Evolutionary conservation across 2,329 filamentous ascomycete genomes (phyloP).

Genomic region (Chaetothyriales sp.): DNA sequence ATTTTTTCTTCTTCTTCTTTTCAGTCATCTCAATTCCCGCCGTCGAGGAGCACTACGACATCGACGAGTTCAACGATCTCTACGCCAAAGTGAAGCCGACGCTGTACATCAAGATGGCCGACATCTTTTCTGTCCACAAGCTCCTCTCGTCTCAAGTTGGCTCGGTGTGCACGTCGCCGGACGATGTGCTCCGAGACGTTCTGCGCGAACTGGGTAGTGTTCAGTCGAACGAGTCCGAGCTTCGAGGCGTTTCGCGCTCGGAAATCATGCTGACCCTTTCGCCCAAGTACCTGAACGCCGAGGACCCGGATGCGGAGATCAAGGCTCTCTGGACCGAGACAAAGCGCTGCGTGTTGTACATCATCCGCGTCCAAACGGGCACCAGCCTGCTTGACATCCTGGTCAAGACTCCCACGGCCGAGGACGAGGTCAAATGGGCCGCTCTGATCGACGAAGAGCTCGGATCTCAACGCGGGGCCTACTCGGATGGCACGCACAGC

Average conservation of each 20-base stretch:
- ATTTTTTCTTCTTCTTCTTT: too few relatives aligned
- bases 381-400: conserved; percentile 89
- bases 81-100: conserved; percentile 95
- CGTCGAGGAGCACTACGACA: conserved; percentile 85
- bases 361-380: conserved; percentile 90
- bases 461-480: conserved; percentile 59
- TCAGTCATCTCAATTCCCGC: conserved; percentile 68
- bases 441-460: conserved; percentile 72
- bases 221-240: conserved; percentile 90
- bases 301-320: conserved; percentile 83
- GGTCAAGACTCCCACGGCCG: conserved; percentile 70
- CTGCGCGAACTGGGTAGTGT: conserved; percentile 88
- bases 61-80: conserved; percentile 96
- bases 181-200: conserved; percentile 82
- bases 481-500: conserved; percentile 50
- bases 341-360: conserved; percentile 91
- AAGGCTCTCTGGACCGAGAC: conserved; percentile 97
- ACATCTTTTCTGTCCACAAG: conserved; percentile 92
- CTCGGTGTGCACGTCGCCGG: conserved; percentile 61
- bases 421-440: conserved; percentile 85
- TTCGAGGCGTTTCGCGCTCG: conserved; percentile 70
- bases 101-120: conserved; percentile 97
- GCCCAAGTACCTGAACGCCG: conserved; percentile 75
- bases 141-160: conserved; percentile 68
- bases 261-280: conserved; percentile 87